Evolutionary conservation across 2,329 filamentous ascomycete species (phyloP).

Genomic region (Colletotrichum aenigma): DNA sequence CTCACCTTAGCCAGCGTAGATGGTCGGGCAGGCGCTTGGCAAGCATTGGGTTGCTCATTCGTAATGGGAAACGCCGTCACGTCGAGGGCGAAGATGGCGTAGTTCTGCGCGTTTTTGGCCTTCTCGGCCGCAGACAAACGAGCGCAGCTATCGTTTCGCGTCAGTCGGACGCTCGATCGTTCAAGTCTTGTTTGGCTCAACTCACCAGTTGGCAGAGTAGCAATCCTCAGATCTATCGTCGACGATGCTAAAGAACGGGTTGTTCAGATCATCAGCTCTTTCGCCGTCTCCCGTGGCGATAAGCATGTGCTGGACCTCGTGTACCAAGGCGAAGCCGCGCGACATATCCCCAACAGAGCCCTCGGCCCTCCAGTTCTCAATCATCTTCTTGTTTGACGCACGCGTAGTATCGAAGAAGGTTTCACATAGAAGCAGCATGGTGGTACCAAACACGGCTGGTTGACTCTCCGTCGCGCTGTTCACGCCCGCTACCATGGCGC

Average conservation of each 20-base stretch:
- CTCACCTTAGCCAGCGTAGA: background rate
- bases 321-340: background rate
- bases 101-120: background rate
- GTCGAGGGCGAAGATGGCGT: background rate
- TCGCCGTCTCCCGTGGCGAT: background rate
- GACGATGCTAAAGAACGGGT: background rate
- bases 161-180: rapidly evolving
- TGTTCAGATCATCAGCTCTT: background rate
- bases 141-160: rapidly evolving
- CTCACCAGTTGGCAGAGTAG: background rate
- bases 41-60: background rate
- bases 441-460: background rate
- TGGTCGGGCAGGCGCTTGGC: background rate
- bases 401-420: background rate
- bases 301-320: background rate
- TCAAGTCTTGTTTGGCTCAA: background rate
- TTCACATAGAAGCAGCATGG: background rate
- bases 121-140: background rate
- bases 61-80: background rate
- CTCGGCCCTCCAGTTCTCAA: background rate
- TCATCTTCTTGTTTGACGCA: background rate
- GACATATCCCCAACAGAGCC: background rate
- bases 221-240: background rate
- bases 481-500: background rate
- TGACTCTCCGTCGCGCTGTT: background rate